A percentile compares a stretch with the other conserved stretches of the same genome.
These are phyloP conservation scores for Clonostachys byssicola DNA, from an alignment of 2,329 filamentous ascomycete genomes.

Conservation along the genomic window DNA sequence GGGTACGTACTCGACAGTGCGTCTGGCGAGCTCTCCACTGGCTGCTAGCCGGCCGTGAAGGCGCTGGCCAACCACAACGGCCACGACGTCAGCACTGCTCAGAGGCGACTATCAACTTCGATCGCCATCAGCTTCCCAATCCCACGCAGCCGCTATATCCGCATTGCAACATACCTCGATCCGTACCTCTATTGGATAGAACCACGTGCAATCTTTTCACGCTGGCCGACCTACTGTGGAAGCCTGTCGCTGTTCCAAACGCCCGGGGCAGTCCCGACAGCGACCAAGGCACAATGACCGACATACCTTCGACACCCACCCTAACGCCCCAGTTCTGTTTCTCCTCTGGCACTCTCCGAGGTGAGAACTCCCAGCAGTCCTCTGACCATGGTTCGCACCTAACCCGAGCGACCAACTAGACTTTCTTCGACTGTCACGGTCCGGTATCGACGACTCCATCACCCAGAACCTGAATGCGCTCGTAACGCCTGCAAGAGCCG, in stretches of 20 bases:
- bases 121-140: too few relatives aligned
- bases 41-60: too few relatives aligned
- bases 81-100: too few relatives aligned
- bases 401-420: conserved; percentile 45
- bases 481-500: conserved; percentile 64
- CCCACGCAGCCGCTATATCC: too few relatives aligned
- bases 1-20: too few relatives aligned
- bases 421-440: conserved; percentile 82
- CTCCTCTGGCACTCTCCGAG: conserved; percentile 63
- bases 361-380: conserved; percentile 33
- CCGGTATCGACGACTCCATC: conserved; percentile 88
- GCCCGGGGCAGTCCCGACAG: conserved; percentile 6
- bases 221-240: not conserved
- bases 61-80: too few relatives aligned
- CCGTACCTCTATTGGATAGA: too few relatives aligned
- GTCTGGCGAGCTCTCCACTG: too few relatives aligned
- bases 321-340: conserved; percentile 78
- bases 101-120: too few relatives aligned
- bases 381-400: not conserved
- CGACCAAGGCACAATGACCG: conserved; percentile 37
- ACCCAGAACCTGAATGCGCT: conserved; percentile 89
- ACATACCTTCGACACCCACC: conserved; percentile 38
- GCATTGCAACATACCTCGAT: too few relatives aligned
- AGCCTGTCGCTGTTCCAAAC: not conserved
- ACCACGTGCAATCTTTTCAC: not conserved